These are phyloP conservation scores for Ligustrum vulgare DNA, from an alignment of 257 asterid genomes.

Conservation along the genomic window DNA sequence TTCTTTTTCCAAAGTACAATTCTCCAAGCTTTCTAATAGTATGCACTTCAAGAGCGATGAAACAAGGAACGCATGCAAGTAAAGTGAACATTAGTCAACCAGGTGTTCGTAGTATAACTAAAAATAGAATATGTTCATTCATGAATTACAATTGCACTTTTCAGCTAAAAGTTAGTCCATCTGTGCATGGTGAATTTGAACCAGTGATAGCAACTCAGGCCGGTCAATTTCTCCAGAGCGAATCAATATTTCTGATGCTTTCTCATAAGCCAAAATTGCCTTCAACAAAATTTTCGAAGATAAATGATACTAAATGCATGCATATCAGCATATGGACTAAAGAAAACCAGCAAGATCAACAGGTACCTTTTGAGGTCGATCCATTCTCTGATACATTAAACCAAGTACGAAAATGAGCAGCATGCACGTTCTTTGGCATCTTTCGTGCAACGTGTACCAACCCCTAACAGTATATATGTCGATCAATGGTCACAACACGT, in stretches of 20 bases:
- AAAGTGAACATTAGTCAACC: slow-evolving; percentile 17
- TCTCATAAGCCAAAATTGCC: slow-evolving; percentile 88
- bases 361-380: slow-evolving; percentile 92
- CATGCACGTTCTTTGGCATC: slow-evolving; percentile 97
- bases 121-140: not conserved
- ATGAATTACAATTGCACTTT: slow-evolving; percentile 11
- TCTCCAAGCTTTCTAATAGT: slow-evolving; percentile 76
- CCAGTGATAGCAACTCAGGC: slow-evolving; percentile 89
- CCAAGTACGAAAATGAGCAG: slow-evolving; percentile 98
- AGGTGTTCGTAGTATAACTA: slow-evolving; percentile 2
- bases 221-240: slow-evolving; percentile 90
- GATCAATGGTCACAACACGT: slow-evolving; percentile 22
- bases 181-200: slow-evolving; percentile 98
- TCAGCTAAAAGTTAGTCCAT: slow-evolving; percentile 29
- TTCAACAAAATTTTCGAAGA: slow-evolving; percentile 28
- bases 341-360: slow-evolving; percentile 20
- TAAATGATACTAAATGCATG: slow-evolving; percentile 20
- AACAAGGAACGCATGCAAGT: slow-evolving; percentile 16
- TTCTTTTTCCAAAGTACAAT: slow-evolving; percentile 63
- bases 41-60: slow-evolving; percentile 60
- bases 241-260: slow-evolving; percentile 87
- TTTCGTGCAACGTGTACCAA: slow-evolving; percentile 90
- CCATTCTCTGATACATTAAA: slow-evolving; percentile 95
- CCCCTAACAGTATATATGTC: slow-evolving; percentile 53
- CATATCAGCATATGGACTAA: slow-evolving; percentile 14